A percentile compares a stretch with the other conserved stretches of the same genome.
These are phyloP conservation scores for Gossypium davidsonii DNA, from an alignment of 441 rosid species.

Conservation along the genomic window DNA sequence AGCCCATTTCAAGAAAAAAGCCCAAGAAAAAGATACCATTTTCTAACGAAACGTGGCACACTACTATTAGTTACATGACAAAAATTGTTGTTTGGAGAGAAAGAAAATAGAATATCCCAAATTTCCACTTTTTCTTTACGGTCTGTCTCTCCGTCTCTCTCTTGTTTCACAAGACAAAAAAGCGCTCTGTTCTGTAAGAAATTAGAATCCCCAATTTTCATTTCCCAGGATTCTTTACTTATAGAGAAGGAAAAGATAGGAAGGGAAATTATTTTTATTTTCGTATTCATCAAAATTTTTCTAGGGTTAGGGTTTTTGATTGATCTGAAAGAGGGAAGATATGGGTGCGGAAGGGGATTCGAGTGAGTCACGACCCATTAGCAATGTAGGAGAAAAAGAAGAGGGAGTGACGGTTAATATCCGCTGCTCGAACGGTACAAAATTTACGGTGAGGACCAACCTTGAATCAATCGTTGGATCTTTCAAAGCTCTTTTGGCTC, in stretches of 20 bases:
- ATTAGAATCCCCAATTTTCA: background rate
- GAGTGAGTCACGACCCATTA: conserved; percentile 29
- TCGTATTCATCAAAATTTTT: background rate
- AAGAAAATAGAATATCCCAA: background rate
- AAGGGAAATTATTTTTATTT: background rate
- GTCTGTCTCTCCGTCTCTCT: background rate
- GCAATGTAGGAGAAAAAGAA: conserved; percentile 15
- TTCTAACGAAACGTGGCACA: background rate
- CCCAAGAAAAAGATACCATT: background rate
- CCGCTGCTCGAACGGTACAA: conserved; percentile 58
- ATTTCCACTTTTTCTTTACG: background rate
- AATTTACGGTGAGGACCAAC: conserved; percentile 38
- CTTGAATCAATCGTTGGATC: conserved; percentile 47
- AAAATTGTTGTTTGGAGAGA: background rate
- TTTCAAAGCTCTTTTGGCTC: conserved; percentile 54
- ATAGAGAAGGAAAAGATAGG: background rate
- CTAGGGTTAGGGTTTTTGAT: conserved; percentile 19
- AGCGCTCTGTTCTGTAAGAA: background rate
- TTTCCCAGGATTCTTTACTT: background rate
- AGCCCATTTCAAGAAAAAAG: background rate
- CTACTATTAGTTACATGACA: background rate
- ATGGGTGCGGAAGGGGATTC: conserved; percentile 61
- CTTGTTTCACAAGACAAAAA: background rate
- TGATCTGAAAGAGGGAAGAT: conserved; percentile 8
- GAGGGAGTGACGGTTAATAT: conserved; percentile 40